Conservation (phyloP, 495 filamentous ascomycete species). For the Beverwykella pulmonaria region DNA sequence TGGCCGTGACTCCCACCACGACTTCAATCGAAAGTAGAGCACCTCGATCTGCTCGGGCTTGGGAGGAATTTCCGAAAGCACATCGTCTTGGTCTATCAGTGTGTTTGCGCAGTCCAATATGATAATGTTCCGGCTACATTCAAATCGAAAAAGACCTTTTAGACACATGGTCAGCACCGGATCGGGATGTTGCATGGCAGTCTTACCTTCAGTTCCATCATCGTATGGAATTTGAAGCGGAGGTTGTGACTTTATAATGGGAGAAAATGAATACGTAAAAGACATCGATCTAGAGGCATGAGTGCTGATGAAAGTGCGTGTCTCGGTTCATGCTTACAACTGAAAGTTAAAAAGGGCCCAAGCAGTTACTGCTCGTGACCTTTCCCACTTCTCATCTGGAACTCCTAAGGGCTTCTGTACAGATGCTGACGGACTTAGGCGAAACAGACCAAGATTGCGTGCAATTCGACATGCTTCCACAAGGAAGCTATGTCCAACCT, state of each 20-base stretch:
- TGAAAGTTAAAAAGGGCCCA: slow-evolving; percentile 34
- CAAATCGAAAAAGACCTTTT: slow-evolving; percentile 24
- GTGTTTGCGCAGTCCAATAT: slow-evolving; percentile 23
- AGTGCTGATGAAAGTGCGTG: background rate
- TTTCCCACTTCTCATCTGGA: slow-evolving; percentile 11
- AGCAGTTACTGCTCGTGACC: slow-evolving; percentile 13
- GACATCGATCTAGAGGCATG: slow-evolving; percentile 18
- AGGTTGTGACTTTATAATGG: slow-evolving; percentile 19
- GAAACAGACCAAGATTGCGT: slow-evolving; percentile 18
- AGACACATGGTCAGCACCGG: background rate
- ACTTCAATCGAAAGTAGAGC: slow-evolving; percentile 18
- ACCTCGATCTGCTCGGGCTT: slow-evolving; percentile 24
- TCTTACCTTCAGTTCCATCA: slow-evolving; percentile 28
- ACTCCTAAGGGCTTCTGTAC: background rate
- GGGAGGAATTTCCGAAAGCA: background rate
- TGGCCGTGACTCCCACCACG: slow-evolving; percentile 22
- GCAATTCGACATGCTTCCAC: slow-evolving; percentile 30
- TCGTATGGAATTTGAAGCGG: slow-evolving; percentile 24
- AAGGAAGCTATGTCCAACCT: slow-evolving; percentile 21
- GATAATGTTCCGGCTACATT: slow-evolving; percentile 23
- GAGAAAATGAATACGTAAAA: slow-evolving; percentile 25
- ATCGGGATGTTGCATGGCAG: background rate
- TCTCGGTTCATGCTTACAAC: slow-evolving; percentile 9
- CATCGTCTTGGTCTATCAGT: slow-evolving; percentile 6
- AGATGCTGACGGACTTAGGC: background rate